Percentiles rank a stretch among this genome's conserved stretches.
Evolutionary conservation across 1,284 basidiomycete species (phyloP).

Genomic region (Moesziomyces sp.): DNA sequence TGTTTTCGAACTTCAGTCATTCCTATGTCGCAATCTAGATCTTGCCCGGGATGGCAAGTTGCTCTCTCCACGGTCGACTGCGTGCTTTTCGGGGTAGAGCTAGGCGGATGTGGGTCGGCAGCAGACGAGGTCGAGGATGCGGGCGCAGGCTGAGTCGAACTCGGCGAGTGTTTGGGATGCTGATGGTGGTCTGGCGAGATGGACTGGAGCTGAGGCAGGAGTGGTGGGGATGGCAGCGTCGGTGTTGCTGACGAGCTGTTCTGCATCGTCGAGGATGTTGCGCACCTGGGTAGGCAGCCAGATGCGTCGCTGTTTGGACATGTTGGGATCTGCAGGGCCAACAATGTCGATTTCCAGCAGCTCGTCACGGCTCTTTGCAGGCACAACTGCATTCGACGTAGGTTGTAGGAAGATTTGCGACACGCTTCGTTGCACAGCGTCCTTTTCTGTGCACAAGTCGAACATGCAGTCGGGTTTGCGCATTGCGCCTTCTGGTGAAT

Average conservation of each 20-base stretch:
- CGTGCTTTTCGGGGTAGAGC: background rate
- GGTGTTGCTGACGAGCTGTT: slow-evolving; percentile 2
- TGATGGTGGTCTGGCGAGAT: background rate
- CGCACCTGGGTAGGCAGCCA: slow-evolving; percentile 26
- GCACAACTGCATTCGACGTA: slow-evolving; percentile 14
- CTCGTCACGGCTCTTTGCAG: slow-evolving; percentile 25
- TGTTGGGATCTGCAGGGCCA: slow-evolving; percentile 3
- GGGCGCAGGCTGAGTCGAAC: slow-evolving; percentile 1
- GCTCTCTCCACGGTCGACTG: background rate
- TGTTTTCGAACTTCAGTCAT: slow-evolving; percentile 1
- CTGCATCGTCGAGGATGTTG: slow-evolving; percentile 24
- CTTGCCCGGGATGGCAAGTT: slow-evolving; percentile 19
- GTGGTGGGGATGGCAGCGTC: background rate
- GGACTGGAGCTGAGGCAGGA: slow-evolving; percentile 3
- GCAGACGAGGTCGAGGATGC: slow-evolving; percentile 18
- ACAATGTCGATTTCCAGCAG: slow-evolving; percentile 35
- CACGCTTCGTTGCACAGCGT: background rate
- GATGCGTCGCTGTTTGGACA: slow-evolving; percentile 5
- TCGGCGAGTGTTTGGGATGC: background rate
- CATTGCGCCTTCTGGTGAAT: background rate
- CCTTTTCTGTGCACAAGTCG: slow-evolving; percentile 24
- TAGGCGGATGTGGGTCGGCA: background rate
- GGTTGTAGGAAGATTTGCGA: slow-evolving; percentile 34
- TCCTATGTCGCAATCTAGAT: background rate
- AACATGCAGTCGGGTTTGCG: slow-evolving; percentile 31